Percentiles rank a stretch among this genome's conserved stretches.
Evolutionary conservation across 2,329 filamentous ascomycete genomes (phyloP).

Genomic region (Botryotinia narcissicola): DNA sequence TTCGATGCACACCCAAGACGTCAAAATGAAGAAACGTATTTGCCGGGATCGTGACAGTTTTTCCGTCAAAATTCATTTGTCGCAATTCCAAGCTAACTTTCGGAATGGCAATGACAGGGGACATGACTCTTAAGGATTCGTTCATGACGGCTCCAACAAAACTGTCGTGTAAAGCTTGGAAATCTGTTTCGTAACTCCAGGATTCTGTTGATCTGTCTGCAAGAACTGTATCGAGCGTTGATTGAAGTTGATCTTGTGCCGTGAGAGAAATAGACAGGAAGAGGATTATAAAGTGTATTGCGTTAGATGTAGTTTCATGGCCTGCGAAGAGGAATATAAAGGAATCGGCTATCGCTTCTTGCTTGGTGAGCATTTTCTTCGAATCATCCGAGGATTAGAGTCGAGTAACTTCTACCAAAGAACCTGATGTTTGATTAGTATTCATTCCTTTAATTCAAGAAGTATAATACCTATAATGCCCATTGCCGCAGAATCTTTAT

Average conservation of each 20-base stretch:
- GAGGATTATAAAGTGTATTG: constrained; percentile 67
- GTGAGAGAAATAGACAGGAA: constrained; percentile 63
- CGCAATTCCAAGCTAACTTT: constrained; percentile 54
- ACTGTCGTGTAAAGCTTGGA: constrained; percentile 64
- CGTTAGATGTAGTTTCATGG: constrained; percentile 77
- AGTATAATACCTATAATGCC: constrained; percentile 42
- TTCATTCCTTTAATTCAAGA: constrained; percentile 44
- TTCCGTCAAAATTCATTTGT: constrained; percentile 51
- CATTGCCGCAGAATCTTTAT: constrained; percentile 46
- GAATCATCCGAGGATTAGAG: constrained; percentile 45
- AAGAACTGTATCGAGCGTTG: constrained; percentile 65
- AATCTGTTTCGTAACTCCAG: constrained; percentile 69
- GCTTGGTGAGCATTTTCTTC: constrained; percentile 46
- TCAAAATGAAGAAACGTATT: constrained; percentile 46
- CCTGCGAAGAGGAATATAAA: constrained; percentile 69
- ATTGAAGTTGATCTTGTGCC: constrained; percentile 64
- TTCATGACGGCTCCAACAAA: constrained; percentile 77
- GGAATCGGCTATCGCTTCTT: constrained; percentile 70
- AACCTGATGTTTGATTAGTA: constrained; percentile 39
- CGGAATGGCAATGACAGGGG: constrained; percentile 68
- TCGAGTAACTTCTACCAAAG: constrained; percentile 44
- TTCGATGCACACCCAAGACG: constrained; percentile 47
- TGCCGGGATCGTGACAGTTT: constrained; percentile 20
- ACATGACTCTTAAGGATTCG: constrained; percentile 70
- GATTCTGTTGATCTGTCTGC: constrained; percentile 54